Conservation (phyloP, 1,139 yeast genomes). For the Hansenula sp. region DNA sequence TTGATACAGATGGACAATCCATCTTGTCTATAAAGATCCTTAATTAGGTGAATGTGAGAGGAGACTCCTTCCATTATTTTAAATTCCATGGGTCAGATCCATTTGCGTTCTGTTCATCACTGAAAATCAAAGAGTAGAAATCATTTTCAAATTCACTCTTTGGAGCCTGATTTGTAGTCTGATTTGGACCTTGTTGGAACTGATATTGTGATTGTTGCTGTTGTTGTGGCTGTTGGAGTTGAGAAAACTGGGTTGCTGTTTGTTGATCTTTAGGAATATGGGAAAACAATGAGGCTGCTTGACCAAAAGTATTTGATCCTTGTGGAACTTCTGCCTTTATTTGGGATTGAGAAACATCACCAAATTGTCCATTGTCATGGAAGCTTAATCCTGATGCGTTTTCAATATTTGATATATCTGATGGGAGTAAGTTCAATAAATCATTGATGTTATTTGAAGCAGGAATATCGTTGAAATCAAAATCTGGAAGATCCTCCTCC, state of each 20-base stretch:
- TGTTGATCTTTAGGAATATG: conserved; percentile 1
- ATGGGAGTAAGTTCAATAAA: conserved; percentile 17
- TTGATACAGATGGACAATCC: neutral
- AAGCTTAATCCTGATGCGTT: neutral
- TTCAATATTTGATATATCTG: conserved; percentile 2
- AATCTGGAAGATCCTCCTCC: conserved; percentile 14
- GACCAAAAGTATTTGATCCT: neutral
- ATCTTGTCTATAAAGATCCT: neutral
- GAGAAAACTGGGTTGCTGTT: neutral
- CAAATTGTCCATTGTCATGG: conserved; percentile 1
- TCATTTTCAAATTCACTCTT: conserved; percentile 27
- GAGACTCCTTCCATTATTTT: neutral
- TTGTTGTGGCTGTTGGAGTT: neutral
- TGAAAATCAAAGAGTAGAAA: conserved; percentile 32
- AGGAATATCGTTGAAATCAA: conserved; percentile 20
- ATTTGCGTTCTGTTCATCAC: conserved; percentile 20
- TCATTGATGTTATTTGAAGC: conserved; percentile 19
- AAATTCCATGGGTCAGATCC: conserved; percentile 2
- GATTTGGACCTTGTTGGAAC: neutral
- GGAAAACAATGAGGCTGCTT: neutral
- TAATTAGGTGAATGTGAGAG: neutral
- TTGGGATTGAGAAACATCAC: neutral
- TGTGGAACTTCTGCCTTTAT: neutral
- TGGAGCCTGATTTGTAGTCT: conserved; percentile 1
- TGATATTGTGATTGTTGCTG: neutral